A percentile compares a stretch with the other conserved stretches of the same genome.
These are phyloP conservation scores for Pyrenochaeta sp. DNA, from an alignment of 2,329 filamentous ascomycete genomes.

Conservation along the genomic window DNA sequence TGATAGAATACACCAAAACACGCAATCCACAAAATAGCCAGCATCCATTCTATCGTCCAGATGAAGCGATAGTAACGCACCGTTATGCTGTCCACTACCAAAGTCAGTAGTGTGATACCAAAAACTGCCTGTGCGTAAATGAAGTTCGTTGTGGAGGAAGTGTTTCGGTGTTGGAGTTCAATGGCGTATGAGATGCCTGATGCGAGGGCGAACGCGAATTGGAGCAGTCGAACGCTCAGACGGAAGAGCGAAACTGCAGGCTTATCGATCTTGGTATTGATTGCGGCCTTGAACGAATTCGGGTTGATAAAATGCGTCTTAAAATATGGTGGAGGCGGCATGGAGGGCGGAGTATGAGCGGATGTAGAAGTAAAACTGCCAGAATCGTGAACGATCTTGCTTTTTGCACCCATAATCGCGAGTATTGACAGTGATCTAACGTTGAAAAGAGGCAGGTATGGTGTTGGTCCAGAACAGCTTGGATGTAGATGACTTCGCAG, in stretches of 20 bases:
- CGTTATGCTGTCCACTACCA: slow-evolving; percentile 26
- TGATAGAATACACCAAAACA: slow-evolving; percentile 30
- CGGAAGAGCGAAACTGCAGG: slow-evolving; percentile 29
- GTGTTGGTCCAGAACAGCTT: neutral
- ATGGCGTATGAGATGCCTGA: slow-evolving; percentile 36
- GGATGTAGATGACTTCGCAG: too few species aligned
- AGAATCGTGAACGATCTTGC: neutral
- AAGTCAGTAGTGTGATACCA: slow-evolving; percentile 19
- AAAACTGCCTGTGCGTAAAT: slow-evolving; percentile 31
- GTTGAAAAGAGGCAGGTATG: neutral
- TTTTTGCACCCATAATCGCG: neutral
- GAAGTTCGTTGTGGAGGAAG: slow-evolving; percentile 15
- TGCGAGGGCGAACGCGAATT: slow-evolving; percentile 31
- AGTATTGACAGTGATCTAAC: too few species aligned
- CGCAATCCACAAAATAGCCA: slow-evolving; percentile 32
- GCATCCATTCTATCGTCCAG: slow-evolving; percentile 29
- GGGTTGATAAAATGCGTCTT: slow-evolving; percentile 23
- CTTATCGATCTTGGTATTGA: slow-evolving; percentile 26
- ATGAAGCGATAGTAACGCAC: slow-evolving; percentile 31
- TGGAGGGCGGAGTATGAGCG: slow-evolving; percentile 10
- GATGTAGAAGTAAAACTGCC: neutral
- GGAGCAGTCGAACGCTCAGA: slow-evolving; percentile 27
- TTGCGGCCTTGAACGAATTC: slow-evolving; percentile 27
- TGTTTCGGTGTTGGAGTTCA: slow-evolving; percentile 20
- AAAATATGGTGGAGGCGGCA: slow-evolving; percentile 29